Percentiles rank a stretch among this genome's conserved stretches.
phyloP scores from a whole-genome alignment of 2,329 filamentous ascomycete genomes.

The Lachnellula arida region DNA sequence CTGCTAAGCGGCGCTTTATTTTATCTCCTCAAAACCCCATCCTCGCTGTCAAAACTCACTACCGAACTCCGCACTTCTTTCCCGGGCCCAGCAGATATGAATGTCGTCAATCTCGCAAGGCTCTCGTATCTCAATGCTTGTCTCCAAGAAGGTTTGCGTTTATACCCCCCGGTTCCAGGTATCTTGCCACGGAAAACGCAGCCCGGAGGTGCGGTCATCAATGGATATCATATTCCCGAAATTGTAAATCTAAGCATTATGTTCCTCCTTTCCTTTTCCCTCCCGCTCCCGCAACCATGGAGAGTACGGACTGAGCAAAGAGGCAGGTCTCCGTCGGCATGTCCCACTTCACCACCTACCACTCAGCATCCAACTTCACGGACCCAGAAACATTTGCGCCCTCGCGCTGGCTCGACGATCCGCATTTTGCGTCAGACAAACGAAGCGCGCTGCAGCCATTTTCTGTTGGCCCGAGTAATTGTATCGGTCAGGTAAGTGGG shows the following conservation, averaged over 20 bases:
- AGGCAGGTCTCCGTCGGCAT: background rate
- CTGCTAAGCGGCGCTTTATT: conserved; percentile 23
- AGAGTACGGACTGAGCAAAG: too few relatives aligned
- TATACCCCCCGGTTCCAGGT: conserved; percentile 4
- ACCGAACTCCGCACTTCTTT: conserved; percentile 40
- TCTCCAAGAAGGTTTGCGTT: conserved; percentile 7
- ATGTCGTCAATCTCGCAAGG: background rate
- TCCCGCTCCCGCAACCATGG: too few relatives aligned
- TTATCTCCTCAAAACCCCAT: conserved; percentile 54
- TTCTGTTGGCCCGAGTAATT: conserved; percentile 6
- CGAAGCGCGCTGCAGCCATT: conserved; percentile 5
- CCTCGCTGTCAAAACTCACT: conserved; percentile 29
- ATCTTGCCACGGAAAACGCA: background rate
- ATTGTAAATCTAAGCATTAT: conserved; percentile 11
- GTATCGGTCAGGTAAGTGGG: conserved; percentile 7
- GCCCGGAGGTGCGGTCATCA: background rate
- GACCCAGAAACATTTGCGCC: conserved; percentile 2
- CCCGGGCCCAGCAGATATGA: conserved; percentile 16
- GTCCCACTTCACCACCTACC: background rate
- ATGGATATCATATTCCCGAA: conserved; percentile 1
- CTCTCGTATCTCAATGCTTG: conserved; percentile 2
- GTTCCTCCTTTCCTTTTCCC: too few relatives aligned
- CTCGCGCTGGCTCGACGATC: conserved; percentile 7
- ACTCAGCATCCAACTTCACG: conserved; percentile 3
- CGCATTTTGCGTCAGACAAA: conserved; percentile 1